Evolutionary conservation across 1,284 basidiomycete species (phyloP).

Genomic region (Tremellales sp.): DNA sequence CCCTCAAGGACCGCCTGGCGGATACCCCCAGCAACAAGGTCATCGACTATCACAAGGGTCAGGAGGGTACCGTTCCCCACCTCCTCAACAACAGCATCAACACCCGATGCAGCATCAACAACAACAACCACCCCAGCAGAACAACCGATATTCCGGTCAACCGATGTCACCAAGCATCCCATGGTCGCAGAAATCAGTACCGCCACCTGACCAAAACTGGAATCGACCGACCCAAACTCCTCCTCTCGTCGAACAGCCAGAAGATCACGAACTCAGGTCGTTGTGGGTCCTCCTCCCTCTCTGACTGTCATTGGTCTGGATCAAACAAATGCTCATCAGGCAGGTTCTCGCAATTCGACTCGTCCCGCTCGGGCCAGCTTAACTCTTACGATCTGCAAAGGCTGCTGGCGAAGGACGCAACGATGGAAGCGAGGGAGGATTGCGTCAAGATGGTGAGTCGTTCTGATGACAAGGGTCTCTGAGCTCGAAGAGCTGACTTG

Average conservation of each 20-base stretch:
- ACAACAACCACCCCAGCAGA: slow-evolving; percentile 4
- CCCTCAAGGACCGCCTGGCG: slow-evolving; percentile 5
- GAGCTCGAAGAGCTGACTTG: neutral
- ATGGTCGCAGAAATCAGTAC: slow-evolving; percentile 16
- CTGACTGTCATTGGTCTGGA: neutral
- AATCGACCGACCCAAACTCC: slow-evolving; percentile 11
- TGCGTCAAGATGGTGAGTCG: slow-evolving; percentile 50
- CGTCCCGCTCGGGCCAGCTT: slow-evolving; percentile 40
- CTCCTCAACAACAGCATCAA: slow-evolving; percentile 12
- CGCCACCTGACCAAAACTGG: slow-evolving; percentile 21
- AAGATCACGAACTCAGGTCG: slow-evolving; percentile 30
- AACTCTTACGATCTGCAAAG: slow-evolving; percentile 41
- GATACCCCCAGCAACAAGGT: slow-evolving; percentile 18
- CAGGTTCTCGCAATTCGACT: slow-evolving; percentile 46
- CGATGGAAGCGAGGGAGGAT: slow-evolving; percentile 48
- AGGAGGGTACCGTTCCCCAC: slow-evolving; percentile 14
- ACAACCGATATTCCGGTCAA: neutral
- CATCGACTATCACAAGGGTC: too few relatives aligned
- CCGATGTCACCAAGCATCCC: slow-evolving; percentile 5
- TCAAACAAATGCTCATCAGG: neutral
- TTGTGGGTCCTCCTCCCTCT: slow-evolving; percentile 17
- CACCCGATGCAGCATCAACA: slow-evolving; percentile 8
- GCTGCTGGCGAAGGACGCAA: slow-evolving; percentile 44
- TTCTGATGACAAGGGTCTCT: neutral
- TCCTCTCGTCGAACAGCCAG: slow-evolving; percentile 9